Percentiles rank a stretch among this genome's conserved stretches.
phyloP scores from a whole-genome alignment of 352 stramenopile species.

The Phytophthora gonapodyides region DNA sequence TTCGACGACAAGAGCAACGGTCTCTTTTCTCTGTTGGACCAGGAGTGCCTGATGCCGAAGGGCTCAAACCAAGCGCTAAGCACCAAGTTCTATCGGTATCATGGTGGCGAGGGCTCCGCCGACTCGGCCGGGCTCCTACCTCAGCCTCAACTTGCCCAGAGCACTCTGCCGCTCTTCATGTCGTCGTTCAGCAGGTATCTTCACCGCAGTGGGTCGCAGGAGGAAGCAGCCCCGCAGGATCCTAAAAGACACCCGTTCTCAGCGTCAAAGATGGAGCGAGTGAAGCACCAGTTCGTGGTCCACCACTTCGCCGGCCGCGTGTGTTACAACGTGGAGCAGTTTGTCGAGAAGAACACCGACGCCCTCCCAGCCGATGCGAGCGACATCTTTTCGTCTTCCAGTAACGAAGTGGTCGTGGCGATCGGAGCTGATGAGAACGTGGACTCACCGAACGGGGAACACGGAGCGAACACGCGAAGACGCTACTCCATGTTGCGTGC shows the following conservation, averaged over 20 bases:
- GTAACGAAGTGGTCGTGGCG: constrained; percentile 65
- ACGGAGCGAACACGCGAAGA: constrained; percentile 24
- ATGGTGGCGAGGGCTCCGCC: constrained; percentile 39
- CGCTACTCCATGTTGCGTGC: constrained; percentile 62
- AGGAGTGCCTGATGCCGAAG: constrained; percentile 86
- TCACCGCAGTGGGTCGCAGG: constrained; percentile 35
- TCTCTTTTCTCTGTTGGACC: constrained; percentile 81
- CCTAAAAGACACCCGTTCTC: constrained; percentile 62
- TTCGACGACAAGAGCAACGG: constrained; percentile 85
- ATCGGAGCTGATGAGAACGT: constrained; percentile 62
- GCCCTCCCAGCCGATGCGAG: constrained; percentile 68
- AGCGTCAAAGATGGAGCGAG: constrained; percentile 82
- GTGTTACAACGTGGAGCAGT: constrained; percentile 78
- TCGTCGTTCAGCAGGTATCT: constrained; percentile 75
- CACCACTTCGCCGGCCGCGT: constrained; percentile 83
- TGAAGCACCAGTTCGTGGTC: constrained; percentile 84
- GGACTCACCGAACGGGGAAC: constrained; percentile 36
- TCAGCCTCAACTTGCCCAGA: constrained; percentile 51
- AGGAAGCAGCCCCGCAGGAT: constrained; percentile 36
- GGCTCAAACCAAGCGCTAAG: constrained; percentile 79
- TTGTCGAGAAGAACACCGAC: constrained; percentile 90
- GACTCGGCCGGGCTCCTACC: constrained; percentile 36
- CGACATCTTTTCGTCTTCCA: constrained; percentile 53
- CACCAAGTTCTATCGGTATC: constrained; percentile 84
- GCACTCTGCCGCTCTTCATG: constrained; percentile 58